Conservation (phyloP, 164 flowering plant species). For the Chimonanthus salicifolius region DNA sequence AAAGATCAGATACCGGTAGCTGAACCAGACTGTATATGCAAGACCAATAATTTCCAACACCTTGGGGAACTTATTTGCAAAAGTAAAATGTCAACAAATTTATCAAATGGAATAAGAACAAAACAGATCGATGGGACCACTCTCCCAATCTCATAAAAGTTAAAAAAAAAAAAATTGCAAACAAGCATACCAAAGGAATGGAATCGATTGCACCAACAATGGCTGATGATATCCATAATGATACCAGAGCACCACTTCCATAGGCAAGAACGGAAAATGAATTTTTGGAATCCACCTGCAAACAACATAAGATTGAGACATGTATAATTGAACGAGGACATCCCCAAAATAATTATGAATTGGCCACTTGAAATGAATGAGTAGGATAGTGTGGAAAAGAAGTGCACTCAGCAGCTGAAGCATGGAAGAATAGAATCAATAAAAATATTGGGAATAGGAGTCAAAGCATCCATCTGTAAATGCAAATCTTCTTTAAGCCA, state of each 20-base stretch:
- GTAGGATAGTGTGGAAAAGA: not conserved
- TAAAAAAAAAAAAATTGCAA: too few relatives aligned
- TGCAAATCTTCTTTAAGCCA: not conserved
- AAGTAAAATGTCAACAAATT: slow-evolving; percentile 1
- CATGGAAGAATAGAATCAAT: not conserved
- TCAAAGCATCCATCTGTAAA: not conserved
- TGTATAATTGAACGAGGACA: not conserved
- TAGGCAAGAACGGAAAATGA: slow-evolving; percentile 34
- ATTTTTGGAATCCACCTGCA: slow-evolving; percentile 60
- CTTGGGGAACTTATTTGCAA: slow-evolving; percentile 61
- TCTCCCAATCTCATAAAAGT: not conserved
- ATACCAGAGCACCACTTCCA: slow-evolving; percentile 49
- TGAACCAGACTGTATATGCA: slow-evolving; percentile 78
- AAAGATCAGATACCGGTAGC: slow-evolving; percentile 67
- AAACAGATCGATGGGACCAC: not conserved
- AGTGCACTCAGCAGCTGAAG: not conserved
- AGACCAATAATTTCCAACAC: slow-evolving; percentile 83
- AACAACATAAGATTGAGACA: not conserved
- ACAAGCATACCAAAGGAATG: slow-evolving; percentile 59
- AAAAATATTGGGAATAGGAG: not conserved
- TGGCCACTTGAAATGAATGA: not conserved
- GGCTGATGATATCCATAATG: slow-evolving; percentile 53
- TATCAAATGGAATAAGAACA: not conserved
- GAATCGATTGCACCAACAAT: slow-evolving; percentile 71
- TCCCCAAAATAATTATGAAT: not conserved